phyloP scores from a whole-genome alignment of 2,329 filamentous ascomycete species.

The Exophiala xenobiotica region DNA sequence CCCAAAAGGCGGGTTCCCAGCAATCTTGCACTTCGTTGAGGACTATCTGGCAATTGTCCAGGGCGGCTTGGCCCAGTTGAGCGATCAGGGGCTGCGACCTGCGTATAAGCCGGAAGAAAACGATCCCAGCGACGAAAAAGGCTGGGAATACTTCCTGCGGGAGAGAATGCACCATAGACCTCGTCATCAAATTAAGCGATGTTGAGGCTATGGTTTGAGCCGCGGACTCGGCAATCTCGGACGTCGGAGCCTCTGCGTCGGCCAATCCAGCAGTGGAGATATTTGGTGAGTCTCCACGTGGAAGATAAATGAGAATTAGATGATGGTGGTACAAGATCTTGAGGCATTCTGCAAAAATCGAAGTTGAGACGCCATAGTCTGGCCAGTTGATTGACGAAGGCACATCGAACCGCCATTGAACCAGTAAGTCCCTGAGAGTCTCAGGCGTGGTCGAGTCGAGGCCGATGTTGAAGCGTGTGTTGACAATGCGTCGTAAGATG shows the following conservation, averaged over 20 bases:
- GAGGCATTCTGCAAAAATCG: constrained; percentile 17
- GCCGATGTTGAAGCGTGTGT: constrained; percentile 13
- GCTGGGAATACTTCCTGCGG: constrained; percentile 20
- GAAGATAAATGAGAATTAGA: constrained; percentile 14
- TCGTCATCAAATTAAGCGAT: constrained; percentile 13
- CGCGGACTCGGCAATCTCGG: constrained; percentile 13
- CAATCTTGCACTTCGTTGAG: constrained; percentile 17
- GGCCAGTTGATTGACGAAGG: constrained; percentile 11
- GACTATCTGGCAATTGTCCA: constrained; percentile 19
- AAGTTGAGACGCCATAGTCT: constrained; percentile 3
- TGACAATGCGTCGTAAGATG: constrained; percentile 13
- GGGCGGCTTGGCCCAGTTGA: constrained; percentile 13
- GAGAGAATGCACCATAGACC: constrained; percentile 11
- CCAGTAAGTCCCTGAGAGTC: constrained; percentile 4
- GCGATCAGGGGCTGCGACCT: constrained; percentile 6
- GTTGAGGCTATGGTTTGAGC: constrained; percentile 19
- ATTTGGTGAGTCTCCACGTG: not conserved
- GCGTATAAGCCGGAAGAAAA: constrained; percentile 16
- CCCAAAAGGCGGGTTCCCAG: constrained; percentile 22
- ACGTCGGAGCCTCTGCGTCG: not conserved
- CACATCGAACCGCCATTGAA: constrained; percentile 9
- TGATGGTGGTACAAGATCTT: constrained; percentile 19
- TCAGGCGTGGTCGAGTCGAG: constrained; percentile 8
- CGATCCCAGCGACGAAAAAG: constrained; percentile 21
- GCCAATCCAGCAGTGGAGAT: not conserved